phyloP scores from a whole-genome alignment of 805 yeast species.

The Wickerhamiella domercqiae region DNA sequence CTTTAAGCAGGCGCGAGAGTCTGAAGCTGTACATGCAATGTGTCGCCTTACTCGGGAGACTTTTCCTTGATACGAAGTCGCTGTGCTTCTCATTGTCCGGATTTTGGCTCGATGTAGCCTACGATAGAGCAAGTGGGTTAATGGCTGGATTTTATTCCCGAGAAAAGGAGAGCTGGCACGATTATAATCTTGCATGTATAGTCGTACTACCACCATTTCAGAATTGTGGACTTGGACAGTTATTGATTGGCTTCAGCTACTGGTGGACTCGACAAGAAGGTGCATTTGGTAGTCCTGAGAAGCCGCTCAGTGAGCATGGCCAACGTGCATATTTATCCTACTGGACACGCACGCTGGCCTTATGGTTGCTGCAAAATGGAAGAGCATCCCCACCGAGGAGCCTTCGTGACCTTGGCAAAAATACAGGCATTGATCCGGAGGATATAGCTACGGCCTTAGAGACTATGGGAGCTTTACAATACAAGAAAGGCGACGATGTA shows the following conservation, averaged over 20 bases:
- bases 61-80: slow-evolving; percentile 80
- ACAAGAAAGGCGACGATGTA: not conserved
- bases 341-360: slow-evolving; percentile 49
- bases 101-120: slow-evolving; percentile 57
- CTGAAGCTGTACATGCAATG: slow-evolving; percentile 56
- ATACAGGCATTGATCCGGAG: slow-evolving; percentile 23
- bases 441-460: slow-evolving; percentile 23
- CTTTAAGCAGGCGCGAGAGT: too few species aligned
- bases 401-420: slow-evolving; percentile 17
- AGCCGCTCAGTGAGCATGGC: slow-evolving; percentile 78
- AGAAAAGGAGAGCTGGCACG: slow-evolving; percentile 55
- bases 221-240: slow-evolving; percentile 56
- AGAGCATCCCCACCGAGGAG: slow-evolving; percentile 8
- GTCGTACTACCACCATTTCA: slow-evolving; percentile 88
- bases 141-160: slow-evolving; percentile 91
- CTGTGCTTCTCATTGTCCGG: slow-evolving; percentile 65
- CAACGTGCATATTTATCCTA: slow-evolving; percentile 50
- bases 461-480: slow-evolving; percentile 18
- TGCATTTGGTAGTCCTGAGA: slow-evolving; percentile 72
- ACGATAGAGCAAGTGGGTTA: slow-evolving; percentile 16
- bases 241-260: slow-evolving; percentile 73
- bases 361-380: not conserved
- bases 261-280: slow-evolving; percentile 51
- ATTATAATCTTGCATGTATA: slow-evolving; percentile 81
- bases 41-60: slow-evolving; percentile 67